Evolutionary conservation across 306 rosid species (phyloP), one percentile per base, ranked within the genome.

Genomic region (Luffa acutangula): DNA sequence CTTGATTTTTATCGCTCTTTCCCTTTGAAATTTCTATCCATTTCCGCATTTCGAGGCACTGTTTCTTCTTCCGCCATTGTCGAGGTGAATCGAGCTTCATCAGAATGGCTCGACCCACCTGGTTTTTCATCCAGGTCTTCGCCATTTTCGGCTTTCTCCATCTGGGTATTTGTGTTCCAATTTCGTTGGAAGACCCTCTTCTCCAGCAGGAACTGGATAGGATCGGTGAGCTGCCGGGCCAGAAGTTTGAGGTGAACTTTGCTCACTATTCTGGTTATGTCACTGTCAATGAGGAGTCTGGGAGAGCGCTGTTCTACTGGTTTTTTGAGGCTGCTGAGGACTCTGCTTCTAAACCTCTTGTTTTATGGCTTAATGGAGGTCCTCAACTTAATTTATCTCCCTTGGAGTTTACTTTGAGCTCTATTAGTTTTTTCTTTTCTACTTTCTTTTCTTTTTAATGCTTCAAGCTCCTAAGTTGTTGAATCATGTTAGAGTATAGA

Each of bases 281-380:
- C 60, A 88, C 87, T 0, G 91, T 91, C 48, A 84, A 89, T n/a
- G 80, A 86, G 71, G 79, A 86, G 15, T 79, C 89, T 81, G 96
- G 92, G 82, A 89, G 93, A 80, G 89, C 87, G 25, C 83, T 91
- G 9, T 91, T 91, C 78, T 91, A 91, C 45, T 91, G 96, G 96
- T 85, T 91, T 56, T 2, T 86, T 53, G 92, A 91, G 81, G 92
- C 96, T 62, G 81, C 39, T 2, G 63, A 80, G 45, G 88, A 89
- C 25, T 89, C 93, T 59, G 83, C 42, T 36, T 80, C 93, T 25
- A 91, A 88, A 80, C 96, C 96, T 75, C 80, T 91, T 75, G 81
- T 91, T 80, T 85, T 91, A 43, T 91, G 96, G 96, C 89, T 86
- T 9, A 89, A 88, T 54, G 96, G 96, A 89, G 93, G 96, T 91